Percentiles rank a stretch among this genome's conserved stretches.
Conservation (phyloP, 805 yeast species). For the Candida namnaoensis region DNA sequence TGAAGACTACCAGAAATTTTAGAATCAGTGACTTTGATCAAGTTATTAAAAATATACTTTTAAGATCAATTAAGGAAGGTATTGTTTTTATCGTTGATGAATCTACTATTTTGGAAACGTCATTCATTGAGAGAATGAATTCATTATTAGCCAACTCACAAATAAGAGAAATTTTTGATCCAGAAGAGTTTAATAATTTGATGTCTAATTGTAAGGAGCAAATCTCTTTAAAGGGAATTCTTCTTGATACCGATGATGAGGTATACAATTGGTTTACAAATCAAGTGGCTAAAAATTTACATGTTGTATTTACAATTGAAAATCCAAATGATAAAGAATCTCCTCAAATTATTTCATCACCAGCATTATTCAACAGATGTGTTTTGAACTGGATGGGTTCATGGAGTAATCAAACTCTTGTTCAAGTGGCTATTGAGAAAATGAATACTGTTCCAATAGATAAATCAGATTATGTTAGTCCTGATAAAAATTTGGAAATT, state of each 20-base stretch:
- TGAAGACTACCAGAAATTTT: slow-evolving; percentile 48
- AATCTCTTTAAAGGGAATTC: slow-evolving; percentile 48
- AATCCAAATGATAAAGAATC: slow-evolving; percentile 29
- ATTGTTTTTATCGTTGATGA: slow-evolving; percentile 76
- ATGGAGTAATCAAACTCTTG: slow-evolving; percentile 51
- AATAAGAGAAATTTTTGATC: slow-evolving; percentile 80
- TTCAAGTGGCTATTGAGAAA: slow-evolving; percentile 37
- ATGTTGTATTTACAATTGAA: slow-evolving; percentile 72
- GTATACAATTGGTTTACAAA: slow-evolving; percentile 64
- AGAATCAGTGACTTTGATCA: slow-evolving; percentile 57
- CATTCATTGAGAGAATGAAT: slow-evolving; percentile 87
- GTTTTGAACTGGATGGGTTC: slow-evolving; percentile 84
- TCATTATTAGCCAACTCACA: slow-evolving; percentile 91
- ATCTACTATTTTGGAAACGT: slow-evolving; percentile 61
- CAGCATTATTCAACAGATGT: slow-evolving; percentile 86
- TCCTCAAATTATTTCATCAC: slow-evolving; percentile 59
- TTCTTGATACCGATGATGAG: slow-evolving; percentile 63
- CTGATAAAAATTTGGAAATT: slow-evolving; percentile 20
- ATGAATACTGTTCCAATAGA: slow-evolving; percentile 46
- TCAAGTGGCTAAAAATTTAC: slow-evolving; percentile 64
- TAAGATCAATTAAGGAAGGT: slow-evolving; percentile 41
- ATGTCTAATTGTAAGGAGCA: slow-evolving; percentile 48
- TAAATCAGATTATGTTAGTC: slow-evolving; percentile 24
- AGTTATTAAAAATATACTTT: slow-evolving; percentile 46
- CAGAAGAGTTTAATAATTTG: slow-evolving; percentile 51